A percentile compares a stretch with the other conserved stretches of the same genome.
Conservation (phyloP, 2,329 filamentous ascomycete species). For the Arthrobotrys megalospora region DNA sequence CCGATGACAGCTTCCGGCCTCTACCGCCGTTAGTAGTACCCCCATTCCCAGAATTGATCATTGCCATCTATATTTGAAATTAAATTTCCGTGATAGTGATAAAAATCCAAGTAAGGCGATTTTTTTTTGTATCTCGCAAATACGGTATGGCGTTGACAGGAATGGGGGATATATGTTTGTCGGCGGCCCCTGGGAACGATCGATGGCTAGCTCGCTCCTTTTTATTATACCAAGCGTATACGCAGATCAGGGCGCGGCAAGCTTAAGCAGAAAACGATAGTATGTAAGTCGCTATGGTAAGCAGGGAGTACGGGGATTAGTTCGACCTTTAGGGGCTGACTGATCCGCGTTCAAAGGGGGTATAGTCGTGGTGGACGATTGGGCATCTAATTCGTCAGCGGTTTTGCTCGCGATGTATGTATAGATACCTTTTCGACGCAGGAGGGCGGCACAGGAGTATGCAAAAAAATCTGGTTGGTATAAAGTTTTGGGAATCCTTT, state of each 20-base stretch:
- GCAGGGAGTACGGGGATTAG: slow-evolving; percentile 7
- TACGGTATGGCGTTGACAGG: too few species aligned
- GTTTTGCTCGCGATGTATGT: neutral
- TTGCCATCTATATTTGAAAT: neutral
- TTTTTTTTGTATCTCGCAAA: neutral
- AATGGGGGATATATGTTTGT: too few species aligned
- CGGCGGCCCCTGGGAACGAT: neutral
- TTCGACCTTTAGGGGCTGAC: slow-evolving; percentile 3
- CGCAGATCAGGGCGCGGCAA: slow-evolving; percentile 18
- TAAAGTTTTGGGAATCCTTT: neutral
- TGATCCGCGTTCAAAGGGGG: slow-evolving; percentile 21
- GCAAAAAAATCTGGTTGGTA: slow-evolving; percentile 13
- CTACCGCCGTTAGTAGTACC: slow-evolving; percentile 23
- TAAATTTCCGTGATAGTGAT: slow-evolving; percentile 3
- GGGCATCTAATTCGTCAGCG: slow-evolving; percentile 11
- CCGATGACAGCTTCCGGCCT: slow-evolving; percentile 49
- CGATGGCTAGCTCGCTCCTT: neutral
- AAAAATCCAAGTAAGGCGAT: neutral
- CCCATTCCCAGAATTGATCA: slow-evolving; percentile 32
- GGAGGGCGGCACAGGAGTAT: neutral
- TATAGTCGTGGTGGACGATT: neutral
- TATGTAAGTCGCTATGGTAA: slow-evolving; percentile 17
- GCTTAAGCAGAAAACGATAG: neutral
- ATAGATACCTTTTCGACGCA: too few species aligned
- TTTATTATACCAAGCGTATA: slow-evolving; percentile 17